These are phyloP conservation scores for Phialophora macrospora DNA, from an alignment of 2,329 filamentous ascomycete species.

Conservation along the genomic window DNA sequence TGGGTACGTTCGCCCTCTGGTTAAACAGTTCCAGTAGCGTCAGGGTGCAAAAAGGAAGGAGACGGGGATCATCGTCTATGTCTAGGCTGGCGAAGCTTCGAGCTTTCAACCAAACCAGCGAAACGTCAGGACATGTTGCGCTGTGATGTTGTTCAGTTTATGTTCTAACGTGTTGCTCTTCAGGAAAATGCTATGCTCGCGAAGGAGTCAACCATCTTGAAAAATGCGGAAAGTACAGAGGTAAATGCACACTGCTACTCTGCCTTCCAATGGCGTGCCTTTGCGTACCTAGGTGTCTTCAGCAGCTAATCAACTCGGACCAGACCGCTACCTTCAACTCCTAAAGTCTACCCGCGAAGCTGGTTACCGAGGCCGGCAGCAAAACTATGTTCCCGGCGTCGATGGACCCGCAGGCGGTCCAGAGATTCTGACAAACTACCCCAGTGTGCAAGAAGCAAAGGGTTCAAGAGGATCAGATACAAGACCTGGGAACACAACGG, in stretches of 20 bases:
- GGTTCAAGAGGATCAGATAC: conserved; percentile 37
- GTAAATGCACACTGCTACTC: conserved; percentile 47
- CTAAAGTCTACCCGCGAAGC: conserved; percentile 66
- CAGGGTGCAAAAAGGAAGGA: background rate
- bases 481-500: conserved; percentile 38
- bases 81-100: background rate
- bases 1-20: conserved; percentile 59
- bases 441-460: conserved; percentile 36
- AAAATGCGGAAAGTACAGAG: conserved; percentile 69
- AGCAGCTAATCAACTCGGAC: background rate
- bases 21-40: background rate
- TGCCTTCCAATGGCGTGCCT: background rate
- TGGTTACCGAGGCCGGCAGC: conserved; percentile 68
- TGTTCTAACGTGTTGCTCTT: conserved; percentile 43
- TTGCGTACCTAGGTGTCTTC: background rate
- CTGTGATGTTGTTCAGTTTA: background rate
- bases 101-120: background rate
- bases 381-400: conserved; percentile 59
- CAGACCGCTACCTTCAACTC: conserved; percentile 69
- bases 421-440: conserved; percentile 37
- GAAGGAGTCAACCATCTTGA: conserved; percentile 71
- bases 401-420: conserved; percentile 36
- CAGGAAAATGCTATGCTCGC: conserved; percentile 67
- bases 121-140: background rate
- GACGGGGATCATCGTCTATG: background rate